These are phyloP conservation scores for Geotrichum europaeum DNA, from an alignment of 1,139 yeast genomes.

Conservation along the genomic window DNA sequence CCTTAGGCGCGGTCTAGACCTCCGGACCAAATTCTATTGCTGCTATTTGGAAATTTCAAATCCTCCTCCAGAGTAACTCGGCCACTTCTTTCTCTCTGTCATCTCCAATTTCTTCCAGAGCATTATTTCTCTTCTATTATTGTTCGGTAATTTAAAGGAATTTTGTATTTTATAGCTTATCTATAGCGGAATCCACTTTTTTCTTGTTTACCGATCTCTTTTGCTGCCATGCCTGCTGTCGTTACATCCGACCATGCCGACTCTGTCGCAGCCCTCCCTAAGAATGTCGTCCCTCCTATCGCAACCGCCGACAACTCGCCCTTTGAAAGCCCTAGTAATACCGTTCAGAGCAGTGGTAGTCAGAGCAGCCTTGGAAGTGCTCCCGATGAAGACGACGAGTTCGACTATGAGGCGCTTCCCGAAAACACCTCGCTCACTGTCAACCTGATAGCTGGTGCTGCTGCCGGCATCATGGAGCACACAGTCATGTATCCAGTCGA, in stretches of 20 bases:
- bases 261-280: background rate
- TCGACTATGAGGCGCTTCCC: constrained; percentile 88
- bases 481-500: constrained; percentile 96
- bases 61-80: background rate
- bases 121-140: background rate
- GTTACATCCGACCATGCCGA: background rate
- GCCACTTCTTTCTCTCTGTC: background rate
- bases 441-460: constrained; percentile 88
- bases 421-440: constrained; percentile 77
- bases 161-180: no score
- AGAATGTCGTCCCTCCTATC: background rate
- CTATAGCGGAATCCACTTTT: background rate
- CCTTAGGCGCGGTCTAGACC: background rate
- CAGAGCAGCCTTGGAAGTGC: background rate
- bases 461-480: constrained; percentile 96
- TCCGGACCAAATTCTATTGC: background rate
- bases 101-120: background rate
- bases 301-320: background rate
- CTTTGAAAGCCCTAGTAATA: background rate
- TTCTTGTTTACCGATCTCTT: background rate
- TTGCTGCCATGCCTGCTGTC: background rate
- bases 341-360: background rate
- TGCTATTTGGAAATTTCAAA: background rate
- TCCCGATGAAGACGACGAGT: constrained; percentile 26
- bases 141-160: background rate